A percentile compares a stretch with the other conserved stretches of the same genome.
These are phyloP conservation scores for Acanthamoeba rhysodes DNA, from an alignment of 208 protist genomes.

Conservation along the genomic window DNA sequence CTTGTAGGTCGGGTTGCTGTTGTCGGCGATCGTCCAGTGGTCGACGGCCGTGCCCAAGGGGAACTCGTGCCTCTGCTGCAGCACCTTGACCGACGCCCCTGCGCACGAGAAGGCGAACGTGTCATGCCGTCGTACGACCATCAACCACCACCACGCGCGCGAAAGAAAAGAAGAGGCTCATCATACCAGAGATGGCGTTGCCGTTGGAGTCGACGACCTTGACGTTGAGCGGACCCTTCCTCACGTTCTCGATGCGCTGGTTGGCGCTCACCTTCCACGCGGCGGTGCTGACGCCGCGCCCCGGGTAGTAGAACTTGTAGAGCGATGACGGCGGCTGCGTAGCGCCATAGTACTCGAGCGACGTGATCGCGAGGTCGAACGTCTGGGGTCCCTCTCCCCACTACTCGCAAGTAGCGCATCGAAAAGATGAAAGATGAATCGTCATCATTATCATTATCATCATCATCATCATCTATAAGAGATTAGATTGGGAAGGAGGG, in stretches of 20 bases:
- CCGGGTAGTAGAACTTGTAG: conserved; percentile 12
- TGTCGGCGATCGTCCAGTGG: background rate
- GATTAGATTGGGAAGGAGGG: too few relatives aligned
- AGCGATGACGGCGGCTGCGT: background rate
- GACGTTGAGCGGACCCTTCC: background rate
- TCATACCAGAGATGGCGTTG: background rate
- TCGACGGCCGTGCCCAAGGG: background rate
- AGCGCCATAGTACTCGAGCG: conserved; percentile 17
- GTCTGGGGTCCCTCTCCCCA: background rate
- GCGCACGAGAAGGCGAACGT: too few relatives aligned
- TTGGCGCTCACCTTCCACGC: background rate
- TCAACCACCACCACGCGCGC: too few relatives aligned
- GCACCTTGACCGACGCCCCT: background rate
- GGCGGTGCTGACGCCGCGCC: background rate
- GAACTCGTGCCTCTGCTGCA: conserved; percentile 25
- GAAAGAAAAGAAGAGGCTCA: too few relatives aligned
- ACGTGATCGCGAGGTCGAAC: conserved; percentile 27
- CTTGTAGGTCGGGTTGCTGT: conserved; percentile 18
- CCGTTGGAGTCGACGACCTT: conserved; percentile 26
- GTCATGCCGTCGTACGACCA: too few relatives aligned
- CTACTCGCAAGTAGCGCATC: background rate
- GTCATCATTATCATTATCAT: too few relatives aligned
- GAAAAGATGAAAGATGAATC: background rate
- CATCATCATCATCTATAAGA: too few relatives aligned
- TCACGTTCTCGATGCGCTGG: background rate